Base-by-base conservation (phyloP, 2,329 filamentous ascomycete species). In the Lachnellula cervina region DNA sequence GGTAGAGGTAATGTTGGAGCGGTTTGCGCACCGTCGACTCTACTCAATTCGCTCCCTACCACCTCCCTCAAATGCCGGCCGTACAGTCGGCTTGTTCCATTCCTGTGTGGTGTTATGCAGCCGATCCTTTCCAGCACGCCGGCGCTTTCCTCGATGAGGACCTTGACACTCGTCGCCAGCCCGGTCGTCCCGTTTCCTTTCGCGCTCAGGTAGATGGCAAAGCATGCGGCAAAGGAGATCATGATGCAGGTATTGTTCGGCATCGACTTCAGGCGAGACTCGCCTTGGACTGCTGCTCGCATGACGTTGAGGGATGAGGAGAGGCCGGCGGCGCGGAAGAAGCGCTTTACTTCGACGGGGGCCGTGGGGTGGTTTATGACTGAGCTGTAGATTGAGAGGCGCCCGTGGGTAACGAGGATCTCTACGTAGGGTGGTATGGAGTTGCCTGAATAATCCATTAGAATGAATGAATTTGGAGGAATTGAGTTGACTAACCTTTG, bases 221-320 rank as follows among this genome's bases (percentile, higher is more conserved):
- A 87, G 63, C 83, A 87, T 4, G 84, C 84, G 0, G 87, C 86
- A 60, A 89, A 89, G 1, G 86, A 87, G 13, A 90, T 88, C 87
- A 90, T 90, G 60, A 89, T 88, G 54, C 86, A 81, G 0, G 87
- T 89, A 62, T 90, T 90, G 69, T 90, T 90, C 0, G 87, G 87
- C 86, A 90, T 90, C 0, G 86, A 89, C 54, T 83, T 83, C 0
- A 90, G 76, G 58, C 86, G 80, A 0, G 77, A 74, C 66, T 90
- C 87, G 35, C 86, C 86, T 68, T 89, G 86, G 5, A 89, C 87
- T 0, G 86, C 86, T 1, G 84, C 84, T 21, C 87, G 81, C 76
- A 90, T 81, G 4, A 90, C 87, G 56, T 88, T 89, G n/a, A 90
- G 71, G 0, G 87, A 85, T 0, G 86, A 87, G 0, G 86, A 88